A percentile compares a stretch with the other conserved stretches of the same genome.
These are phyloP conservation scores for Fusarium piperis DNA, from an alignment of 2,329 filamentous ascomycete genomes.

Conservation along the genomic window DNA sequence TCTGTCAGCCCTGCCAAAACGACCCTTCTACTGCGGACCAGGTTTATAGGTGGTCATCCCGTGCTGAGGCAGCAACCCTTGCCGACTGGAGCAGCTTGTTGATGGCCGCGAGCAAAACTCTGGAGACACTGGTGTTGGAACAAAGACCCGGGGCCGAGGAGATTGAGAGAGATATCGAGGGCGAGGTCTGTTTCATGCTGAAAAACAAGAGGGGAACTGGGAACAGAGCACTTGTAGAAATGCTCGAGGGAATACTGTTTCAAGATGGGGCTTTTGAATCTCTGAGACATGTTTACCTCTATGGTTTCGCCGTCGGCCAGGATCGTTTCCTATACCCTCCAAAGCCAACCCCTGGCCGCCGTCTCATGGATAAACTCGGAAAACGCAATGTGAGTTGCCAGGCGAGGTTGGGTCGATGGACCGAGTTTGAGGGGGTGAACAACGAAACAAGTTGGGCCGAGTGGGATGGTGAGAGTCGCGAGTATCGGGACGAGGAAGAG, in stretches of 20 bases:
- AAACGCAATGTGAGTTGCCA: background rate
- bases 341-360: background rate
- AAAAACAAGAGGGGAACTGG: background rate
- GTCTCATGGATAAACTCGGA: background rate
- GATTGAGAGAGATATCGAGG: slow-evolving; percentile 12
- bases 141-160: slow-evolving; percentile 14
- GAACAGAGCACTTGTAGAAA: background rate
- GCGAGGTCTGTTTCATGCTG: slow-evolving; percentile 14
- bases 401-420: background rate
- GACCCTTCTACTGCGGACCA: background rate
- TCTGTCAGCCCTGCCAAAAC: slow-evolving; percentile 1
- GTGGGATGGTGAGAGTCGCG: background rate
- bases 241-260: background rate
- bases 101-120: background rate
- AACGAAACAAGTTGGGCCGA: background rate
- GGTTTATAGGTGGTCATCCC: slow-evolving; percentile 12
- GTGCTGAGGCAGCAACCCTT: background rate
- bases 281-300: slow-evolving; percentile 6
- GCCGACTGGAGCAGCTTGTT: slow-evolving; percentile 7
- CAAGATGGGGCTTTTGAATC: background rate
- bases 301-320: background rate
- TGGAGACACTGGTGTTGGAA: slow-evolving; percentile 24
- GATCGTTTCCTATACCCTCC: background rate
- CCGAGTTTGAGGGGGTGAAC: background rate
- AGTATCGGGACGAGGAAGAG: background rate